Base-by-base conservation (phyloP, 805 yeast species). In the Brettanomyces custersianus region DNA sequence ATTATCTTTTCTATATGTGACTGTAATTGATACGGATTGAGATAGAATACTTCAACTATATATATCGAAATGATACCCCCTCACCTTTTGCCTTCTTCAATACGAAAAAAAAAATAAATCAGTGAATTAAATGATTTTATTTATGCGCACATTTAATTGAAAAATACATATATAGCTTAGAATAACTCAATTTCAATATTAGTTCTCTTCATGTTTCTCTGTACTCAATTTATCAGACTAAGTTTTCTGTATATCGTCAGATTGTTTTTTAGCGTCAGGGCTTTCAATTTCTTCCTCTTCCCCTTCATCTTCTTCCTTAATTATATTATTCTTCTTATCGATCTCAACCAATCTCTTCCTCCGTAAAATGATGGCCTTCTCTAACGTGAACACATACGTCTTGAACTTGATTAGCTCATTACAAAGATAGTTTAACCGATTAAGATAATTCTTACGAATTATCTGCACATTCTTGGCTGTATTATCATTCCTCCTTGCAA, bases 361-460 rank as follows among this genome's bases (percentile, higher is more conserved):
- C 11, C 35, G 27, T 39, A 69, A 53, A 38, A 62, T 65, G 39
- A 70, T 62, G 0, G 70, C 76, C 44, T 58, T 59, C n/a, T 68
- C 72, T 29, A 72, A 55, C 35, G 63, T 60, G 23, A 60, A 49
- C 27, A 70, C 55, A 49, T 72, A 72, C 38, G 54, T 53, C 49
- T 64, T 68, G 47, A 67, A 68, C 48, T 68, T 62, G 37, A 55
- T 49, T 43, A 66, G 51, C 40, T 71, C 76, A 26, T 51, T 49
- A 41, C 65, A 66, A 44, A 70, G 63, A 40, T 68, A 70, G 29
- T 49, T 54, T n/a, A 60, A 44, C 37, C 63, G 67, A 34, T 53
- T 50, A 17, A 63, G 62, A 45, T 56, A 70, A 48, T 72, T 72
- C 33, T 40, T 40, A 24, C 55, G 40, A 9, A 69, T 52, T 35